A percentile compares a stretch with the other conserved stretches of the same genome.
phyloP scores from a whole-genome alignment of 208 protist species.

The Trypanosoma grayi region DNA sequence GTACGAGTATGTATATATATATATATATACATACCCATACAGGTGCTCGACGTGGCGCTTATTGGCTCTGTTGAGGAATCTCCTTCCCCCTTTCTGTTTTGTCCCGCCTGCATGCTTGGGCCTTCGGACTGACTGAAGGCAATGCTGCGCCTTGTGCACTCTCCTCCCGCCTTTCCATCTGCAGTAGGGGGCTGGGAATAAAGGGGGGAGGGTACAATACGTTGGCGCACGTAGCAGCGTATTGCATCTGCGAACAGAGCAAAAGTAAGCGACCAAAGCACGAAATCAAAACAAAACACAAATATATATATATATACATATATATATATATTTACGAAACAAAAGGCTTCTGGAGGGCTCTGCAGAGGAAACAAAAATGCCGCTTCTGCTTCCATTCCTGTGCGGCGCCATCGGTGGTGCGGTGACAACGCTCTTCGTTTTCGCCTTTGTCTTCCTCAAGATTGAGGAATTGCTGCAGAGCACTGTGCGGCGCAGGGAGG shows the following conservation, averaged over 20 bases:
- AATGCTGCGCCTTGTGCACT: too few relatives aligned
- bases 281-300: neutral
- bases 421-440: constrained; percentile 37
- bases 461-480: constrained; percentile 24
- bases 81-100: neutral
- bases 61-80: neutral
- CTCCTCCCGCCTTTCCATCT: too few relatives aligned
- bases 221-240: too few relatives aligned
- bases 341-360: neutral
- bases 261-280: neutral
- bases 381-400: constrained; percentile 33
- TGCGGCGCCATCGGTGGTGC: constrained; percentile 50
- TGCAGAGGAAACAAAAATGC: neutral
- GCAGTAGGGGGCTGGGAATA: too few relatives aligned
- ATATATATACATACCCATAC: neutral
- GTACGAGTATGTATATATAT: neutral
- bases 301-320: constrained; percentile 12
- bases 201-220: too few relatives aligned
- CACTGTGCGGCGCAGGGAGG: constrained; percentile 42
- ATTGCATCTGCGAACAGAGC: neutral
- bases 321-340: constrained; percentile 5
- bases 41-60: too few relatives aligned
- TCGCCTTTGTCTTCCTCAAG: constrained; percentile 51
- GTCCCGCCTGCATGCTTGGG: neutral
- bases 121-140: too few relatives aligned